Evolutionary conservation across 768 basidiomycete species (phyloP).

Genomic region (Mycena polygramma): DNA sequence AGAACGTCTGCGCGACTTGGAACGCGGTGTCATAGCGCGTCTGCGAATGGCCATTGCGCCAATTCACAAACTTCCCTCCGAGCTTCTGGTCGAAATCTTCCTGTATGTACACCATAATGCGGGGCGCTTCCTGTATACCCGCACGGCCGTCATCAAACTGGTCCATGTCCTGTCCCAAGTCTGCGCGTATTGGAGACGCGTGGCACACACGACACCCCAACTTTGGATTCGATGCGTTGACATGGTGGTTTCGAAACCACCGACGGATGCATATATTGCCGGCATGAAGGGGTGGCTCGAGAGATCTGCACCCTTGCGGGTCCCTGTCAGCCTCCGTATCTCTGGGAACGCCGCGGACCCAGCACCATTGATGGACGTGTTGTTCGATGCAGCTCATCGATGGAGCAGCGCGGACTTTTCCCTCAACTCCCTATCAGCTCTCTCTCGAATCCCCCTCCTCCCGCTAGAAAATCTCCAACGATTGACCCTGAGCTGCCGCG

Average conservation of each 20-base stretch:
- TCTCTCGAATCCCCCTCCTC: neutral
- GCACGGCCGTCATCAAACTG: neutral
- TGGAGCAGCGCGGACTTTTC: neutral
- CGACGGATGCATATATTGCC: neutral
- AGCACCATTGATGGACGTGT: slow-evolving; percentile 3
- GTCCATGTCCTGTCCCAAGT: slow-evolving; percentile 20
- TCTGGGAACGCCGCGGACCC: neutral
- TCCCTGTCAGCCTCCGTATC: neutral
- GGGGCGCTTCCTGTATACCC: too few relatives aligned
- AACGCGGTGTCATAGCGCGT: slow-evolving; percentile 17
- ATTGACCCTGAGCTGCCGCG: neutral
- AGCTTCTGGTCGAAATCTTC: slow-evolving; percentile 28
- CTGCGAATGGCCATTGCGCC: slow-evolving; percentile 24
- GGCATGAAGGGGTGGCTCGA: slow-evolving; percentile 15
- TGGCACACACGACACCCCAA: slow-evolving; percentile 26
- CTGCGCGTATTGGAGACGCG: slow-evolving; percentile 26
- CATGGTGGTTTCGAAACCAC: neutral
- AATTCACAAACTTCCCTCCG: slow-evolving; percentile 27
- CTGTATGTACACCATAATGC: neutral
- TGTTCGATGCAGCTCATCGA: slow-evolving; percentile 1
- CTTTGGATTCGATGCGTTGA: neutral
- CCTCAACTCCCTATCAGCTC: neutral
- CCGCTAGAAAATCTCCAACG: neutral
- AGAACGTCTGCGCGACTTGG: slow-evolving; percentile 13
- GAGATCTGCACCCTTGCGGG: slow-evolving; percentile 20